Evolutionary conservation across 129 eudicot species (phyloP), one percentile per base, ranked within the genome.

Genomic region (Tagetes patula): DNA sequence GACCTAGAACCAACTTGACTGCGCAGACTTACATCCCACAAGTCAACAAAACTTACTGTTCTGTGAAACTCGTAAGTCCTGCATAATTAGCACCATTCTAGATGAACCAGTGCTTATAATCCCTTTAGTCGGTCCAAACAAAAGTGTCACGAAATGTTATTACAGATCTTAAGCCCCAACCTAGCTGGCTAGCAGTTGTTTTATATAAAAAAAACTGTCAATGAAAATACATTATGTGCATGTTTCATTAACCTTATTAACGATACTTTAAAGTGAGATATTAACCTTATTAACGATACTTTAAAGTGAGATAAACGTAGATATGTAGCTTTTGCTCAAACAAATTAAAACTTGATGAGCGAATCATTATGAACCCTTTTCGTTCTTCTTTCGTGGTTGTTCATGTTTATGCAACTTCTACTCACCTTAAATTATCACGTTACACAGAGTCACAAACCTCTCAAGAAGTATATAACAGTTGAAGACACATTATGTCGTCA

Each of bases 251-350:
- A 55, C 67, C 55, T 71, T 55, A 40, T 41, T 12, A 32, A 13
- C 13, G 30, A 58, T 7, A 58, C 1, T 32, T 20, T 20, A 20
- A 20, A 20, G 0, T 20, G 27, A n/a, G n/a, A n/a, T n/a, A n/a
- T n/a, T n/a, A n/a, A n/a, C n/a, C n/a, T n/a, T n/a, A n/a, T n/a
- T n/a, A n/a, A n/a, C n/a, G n/a, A n/a, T n/a, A n/a, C n/a, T 58
- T 58, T 58, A 0, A 58, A 59, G 11, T 8, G 4, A 5, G 27
- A n/a, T n/a, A 20, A 40, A 2, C 70, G 13, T 40, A 14, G 37
- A 27, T 41, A 40, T 65, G 52, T 65, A 52, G 70, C n/a, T 65
- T 65, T 40, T 45, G 52, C 70, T 65, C 70, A 20, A 20, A 43
- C 5, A 5, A 7, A 43, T 10, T 1, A 43, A 2, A 5, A 3